Percentiles rank a stretch among this genome's conserved stretches.
These are phyloP conservation scores for Fusarium subglutinans DNA, from an alignment of 2,329 filamentous ascomycete species.

Conservation along the genomic window DNA sequence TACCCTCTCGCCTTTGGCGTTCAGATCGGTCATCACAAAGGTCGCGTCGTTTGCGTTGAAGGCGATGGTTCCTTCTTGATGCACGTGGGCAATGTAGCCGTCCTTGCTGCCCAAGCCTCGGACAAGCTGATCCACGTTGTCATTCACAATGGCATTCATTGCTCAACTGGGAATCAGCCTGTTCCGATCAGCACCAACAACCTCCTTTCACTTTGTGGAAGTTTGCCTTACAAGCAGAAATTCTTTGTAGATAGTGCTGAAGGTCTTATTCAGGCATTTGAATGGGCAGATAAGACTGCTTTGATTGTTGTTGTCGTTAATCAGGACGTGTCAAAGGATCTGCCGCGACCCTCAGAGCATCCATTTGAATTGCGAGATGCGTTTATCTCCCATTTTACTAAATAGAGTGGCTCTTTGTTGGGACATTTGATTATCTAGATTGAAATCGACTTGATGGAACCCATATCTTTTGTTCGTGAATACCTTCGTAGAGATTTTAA, in stretches of 20 bases:
- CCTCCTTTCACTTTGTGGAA: not conserved
- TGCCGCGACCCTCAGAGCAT: not conserved
- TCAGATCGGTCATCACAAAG: not conserved
- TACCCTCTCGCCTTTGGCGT: not conserved
- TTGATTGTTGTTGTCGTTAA: constrained; percentile 9
- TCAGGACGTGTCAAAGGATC: not conserved
- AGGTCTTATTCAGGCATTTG: constrained; percentile 7
- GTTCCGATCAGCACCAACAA: not conserved
- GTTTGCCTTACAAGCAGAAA: constrained; percentile 12
- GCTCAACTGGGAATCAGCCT: not conserved
- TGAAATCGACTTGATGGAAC: not conserved
- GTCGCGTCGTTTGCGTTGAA: not conserved
- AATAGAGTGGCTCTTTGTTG: not conserved
- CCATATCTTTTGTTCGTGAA: not conserved
- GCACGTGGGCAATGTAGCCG: not conserved
- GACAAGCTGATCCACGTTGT: constrained; percentile 1
- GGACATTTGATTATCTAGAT: not conserved
- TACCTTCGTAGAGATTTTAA: not conserved
- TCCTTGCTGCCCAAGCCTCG: not conserved
- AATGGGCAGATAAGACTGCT: constrained; percentile 4
- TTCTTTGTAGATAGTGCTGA: constrained; percentile 14
- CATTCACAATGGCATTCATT: not conserved
- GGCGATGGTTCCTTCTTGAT: not conserved
- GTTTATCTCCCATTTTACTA: not conserved
- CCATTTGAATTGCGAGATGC: not conserved